phyloP scores from a whole-genome alignment of 2,329 filamentous ascomycete species.

The Aureobasidium sp. region DNA sequence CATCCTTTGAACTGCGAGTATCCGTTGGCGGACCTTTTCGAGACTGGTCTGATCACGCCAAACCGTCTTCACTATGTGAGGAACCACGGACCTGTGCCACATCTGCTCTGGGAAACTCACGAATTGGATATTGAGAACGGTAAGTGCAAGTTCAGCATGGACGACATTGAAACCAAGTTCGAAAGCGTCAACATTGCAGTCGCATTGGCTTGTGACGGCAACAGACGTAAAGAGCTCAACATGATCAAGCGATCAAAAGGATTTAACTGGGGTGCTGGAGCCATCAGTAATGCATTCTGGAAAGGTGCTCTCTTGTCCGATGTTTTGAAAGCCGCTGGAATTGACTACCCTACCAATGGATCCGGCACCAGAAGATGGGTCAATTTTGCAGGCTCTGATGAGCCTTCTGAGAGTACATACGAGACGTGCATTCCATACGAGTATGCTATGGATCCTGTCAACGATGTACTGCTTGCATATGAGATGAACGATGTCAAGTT shows the following conservation, averaged over 20 bases:
- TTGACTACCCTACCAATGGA: constrained; percentile 22
- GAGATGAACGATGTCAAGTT: constrained; percentile 38
- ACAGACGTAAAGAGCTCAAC: constrained; percentile 47
- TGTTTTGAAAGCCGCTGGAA: constrained; percentile 38
- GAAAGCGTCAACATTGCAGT: constrained; percentile 43
- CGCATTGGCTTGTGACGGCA: constrained; percentile 44
- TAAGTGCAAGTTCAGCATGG: constrained; percentile 37
- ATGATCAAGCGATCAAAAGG: constrained; percentile 44
- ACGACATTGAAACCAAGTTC: constrained; percentile 39
- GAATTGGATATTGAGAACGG: constrained; percentile 38
- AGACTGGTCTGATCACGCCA: constrained; percentile 45
- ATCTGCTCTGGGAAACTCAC: constrained; percentile 44
- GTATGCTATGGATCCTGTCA: constrained; percentile 42
- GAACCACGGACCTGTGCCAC: constrained; percentile 42
- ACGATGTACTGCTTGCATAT: constrained; percentile 52
- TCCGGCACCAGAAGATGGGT: constrained; percentile 34
- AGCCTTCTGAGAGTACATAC: constrained; percentile 42
- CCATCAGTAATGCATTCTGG: constrained; percentile 46
- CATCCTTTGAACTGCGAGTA: constrained; percentile 49
- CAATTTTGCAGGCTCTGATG: constrained; percentile 46
- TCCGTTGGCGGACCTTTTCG: constrained; percentile 36
- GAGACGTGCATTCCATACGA: constrained; percentile 43
- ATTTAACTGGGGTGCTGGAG: constrained; percentile 43
- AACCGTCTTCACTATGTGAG: constrained; percentile 47
- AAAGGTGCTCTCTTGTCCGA: constrained; percentile 42